Percentiles rank a stretch among this genome's conserved stretches.
These are phyloP conservation scores for Neonectria punicea DNA, from an alignment of 2,329 filamentous ascomycete species.

Conservation along the genomic window DNA sequence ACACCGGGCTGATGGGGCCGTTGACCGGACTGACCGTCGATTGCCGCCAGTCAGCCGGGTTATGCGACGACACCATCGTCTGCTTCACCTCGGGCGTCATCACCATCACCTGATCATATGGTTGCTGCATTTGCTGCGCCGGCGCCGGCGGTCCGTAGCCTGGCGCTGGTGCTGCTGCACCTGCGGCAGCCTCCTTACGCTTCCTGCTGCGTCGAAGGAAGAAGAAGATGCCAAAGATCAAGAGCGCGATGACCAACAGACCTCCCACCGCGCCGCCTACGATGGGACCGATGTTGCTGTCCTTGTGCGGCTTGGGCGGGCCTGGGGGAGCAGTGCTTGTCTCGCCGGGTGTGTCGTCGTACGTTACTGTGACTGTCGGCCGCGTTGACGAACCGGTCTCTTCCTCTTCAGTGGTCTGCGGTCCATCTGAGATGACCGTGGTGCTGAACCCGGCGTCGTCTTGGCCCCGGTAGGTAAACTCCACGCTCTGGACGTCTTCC, in stretches of 20 bases:
- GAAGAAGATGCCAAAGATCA: conserved; percentile 23
- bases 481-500: conserved; percentile 18
- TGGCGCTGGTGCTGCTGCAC: not conserved
- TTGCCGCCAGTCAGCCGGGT: conserved; percentile 25
- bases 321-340: not conserved
- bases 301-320: not conserved
- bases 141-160: not conserved
- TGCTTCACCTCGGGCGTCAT: conserved; percentile 11
- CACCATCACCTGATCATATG: not conserved
- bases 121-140: not conserved
- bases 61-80: not conserved
- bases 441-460: conserved; percentile 5
- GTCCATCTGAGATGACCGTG: not conserved
- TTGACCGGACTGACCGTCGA: conserved; percentile 9
- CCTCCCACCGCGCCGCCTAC: conserved; percentile 27
- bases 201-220: conserved; percentile 21
- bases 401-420: not conserved
- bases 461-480: conserved; percentile 23
- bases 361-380: not conserved
- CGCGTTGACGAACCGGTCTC: not conserved
- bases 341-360: not conserved
- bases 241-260: conserved; percentile 9
- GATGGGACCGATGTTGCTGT: conserved; percentile 22
- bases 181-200: not conserved
- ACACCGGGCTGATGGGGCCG: conserved; percentile 17